Base-by-base conservation (phyloP, 1,139 yeast genomes). In the Geotrichum histeridarum region DNA sequence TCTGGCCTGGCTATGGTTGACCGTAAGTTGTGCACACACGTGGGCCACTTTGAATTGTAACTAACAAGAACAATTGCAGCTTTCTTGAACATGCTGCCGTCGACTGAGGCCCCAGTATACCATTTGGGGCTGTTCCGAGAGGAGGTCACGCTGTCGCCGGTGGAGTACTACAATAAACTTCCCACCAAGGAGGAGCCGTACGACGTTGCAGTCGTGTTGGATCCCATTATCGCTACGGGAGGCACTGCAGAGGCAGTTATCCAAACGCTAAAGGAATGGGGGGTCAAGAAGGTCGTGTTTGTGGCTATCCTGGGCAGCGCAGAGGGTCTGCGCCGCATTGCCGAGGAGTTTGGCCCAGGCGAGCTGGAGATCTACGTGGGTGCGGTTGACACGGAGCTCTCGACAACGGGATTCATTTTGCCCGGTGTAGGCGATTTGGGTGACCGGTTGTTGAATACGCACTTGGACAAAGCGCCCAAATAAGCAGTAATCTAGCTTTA, bases 351-450 rank as follows among this genome's bases (percentile, higher is more conserved):
- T 18, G 63, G 36, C 1, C 48, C 48, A 2, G 54, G 43, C 3
- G 68, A 64, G 12, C 66, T 69, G 11, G 64, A 64, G 46, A 58
- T 70, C 49, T 62, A 59, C 48, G 66, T 69, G 33, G 73, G 71
- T 8, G 61, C 59, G 18, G 59, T 68, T 22, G 73, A 70, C 49
- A 56, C 61, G 15, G 54, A 55, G 8, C 52, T 70, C 42, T 60
- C 67, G 9, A 57, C 56, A 3, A 53, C 57, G 27, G 73, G 73
- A 6, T 68, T 64, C 55, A 65, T 70, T 56, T 54, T 69, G 30
- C 73, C 73, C 22, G 73, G 73, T 56, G 59, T 70, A 30, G 73
- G 72, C 31, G 73, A 70, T 54, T 62, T 70, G 42, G 73, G 73
- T n/a, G 72, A 69, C 56, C 58, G 73, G 9, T 59, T 70, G 15